A percentile compares a stretch with the other conserved stretches of the same genome.
Evolutionary conservation across 768 basidiomycete genomes (phyloP).

Genomic region (Leucosporidium scottii): DNA sequence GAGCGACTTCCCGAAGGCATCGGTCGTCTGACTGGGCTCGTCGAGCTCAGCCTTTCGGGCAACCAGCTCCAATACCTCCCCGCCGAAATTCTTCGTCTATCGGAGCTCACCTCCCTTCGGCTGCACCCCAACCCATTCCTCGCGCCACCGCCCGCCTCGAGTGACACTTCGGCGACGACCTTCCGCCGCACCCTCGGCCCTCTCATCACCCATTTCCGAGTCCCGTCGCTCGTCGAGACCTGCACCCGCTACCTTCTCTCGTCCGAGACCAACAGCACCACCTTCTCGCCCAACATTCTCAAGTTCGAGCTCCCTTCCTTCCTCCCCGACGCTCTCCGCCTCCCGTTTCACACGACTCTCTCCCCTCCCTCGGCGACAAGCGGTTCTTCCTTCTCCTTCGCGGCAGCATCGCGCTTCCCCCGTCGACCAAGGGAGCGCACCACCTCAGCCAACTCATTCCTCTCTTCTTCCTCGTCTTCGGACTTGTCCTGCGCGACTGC

Average conservation of each 20-base stretch:
- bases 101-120: not conserved
- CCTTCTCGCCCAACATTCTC: constrained; percentile 1
- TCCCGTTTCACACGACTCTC: not conserved
- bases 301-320: constrained; percentile 2
- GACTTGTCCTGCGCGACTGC: not conserved
- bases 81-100: constrained; percentile 18
- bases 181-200: constrained; percentile 24
- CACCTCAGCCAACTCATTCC: not conserved
- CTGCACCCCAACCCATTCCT: constrained; percentile 31
- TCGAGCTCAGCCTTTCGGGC: constrained; percentile 14
- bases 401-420: too few relatives aligned
- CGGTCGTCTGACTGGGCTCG: constrained; percentile 18
- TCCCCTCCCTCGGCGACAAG: not conserved
- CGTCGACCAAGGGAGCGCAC: not conserved
- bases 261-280: not conserved
- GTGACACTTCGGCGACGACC: not conserved
- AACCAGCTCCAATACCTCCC: constrained; percentile 28
- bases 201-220: constrained; percentile 12
- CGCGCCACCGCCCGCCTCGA: not conserved
- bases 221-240: constrained; percentile 26
- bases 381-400: too few relatives aligned
- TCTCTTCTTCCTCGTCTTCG: not conserved
- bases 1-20: constrained; percentile 25
- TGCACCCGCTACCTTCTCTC: constrained; percentile 28
- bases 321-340: not conserved